Percentiles rank a stretch among this genome's conserved stretches.
Evolutionary conservation across 306 rosid species (phyloP).

Genomic region (Glycine soja): DNA sequence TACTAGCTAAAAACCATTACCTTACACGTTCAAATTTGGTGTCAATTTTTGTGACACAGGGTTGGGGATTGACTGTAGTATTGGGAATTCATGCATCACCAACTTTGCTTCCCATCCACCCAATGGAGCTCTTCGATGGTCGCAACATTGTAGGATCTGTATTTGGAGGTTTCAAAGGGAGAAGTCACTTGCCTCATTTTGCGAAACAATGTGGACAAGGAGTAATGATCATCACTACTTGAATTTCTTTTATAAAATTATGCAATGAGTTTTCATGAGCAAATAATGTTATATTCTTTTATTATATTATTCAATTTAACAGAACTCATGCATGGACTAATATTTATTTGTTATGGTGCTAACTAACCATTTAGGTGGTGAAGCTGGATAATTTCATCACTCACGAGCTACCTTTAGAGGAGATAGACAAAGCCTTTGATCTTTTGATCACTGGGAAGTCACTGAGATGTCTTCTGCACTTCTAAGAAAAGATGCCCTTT

Average conservation of each 20-base stretch:
- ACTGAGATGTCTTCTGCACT: constrained; percentile 69
- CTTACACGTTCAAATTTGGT: background rate
- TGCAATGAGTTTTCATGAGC: background rate
- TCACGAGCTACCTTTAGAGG: constrained; percentile 83
- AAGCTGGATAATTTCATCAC: constrained; percentile 76
- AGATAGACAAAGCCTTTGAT: constrained; percentile 76
- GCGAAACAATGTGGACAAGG: constrained; percentile 71
- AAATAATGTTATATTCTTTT: background rate
- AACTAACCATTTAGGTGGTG: constrained; percentile 57
- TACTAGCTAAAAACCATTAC: background rate
- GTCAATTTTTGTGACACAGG: constrained; percentile 54
- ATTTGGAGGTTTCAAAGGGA: constrained; percentile 91
- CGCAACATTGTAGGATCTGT: constrained; percentile 61
- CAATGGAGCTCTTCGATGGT: constrained; percentile 85
- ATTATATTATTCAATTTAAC: background rate
- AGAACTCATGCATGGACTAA: constrained; percentile 25
- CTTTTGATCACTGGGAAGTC: constrained; percentile 71
- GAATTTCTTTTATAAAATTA: background rate
- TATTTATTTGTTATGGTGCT: constrained; percentile 20
- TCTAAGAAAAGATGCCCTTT: constrained; percentile 40
- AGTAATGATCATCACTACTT: constrained; percentile 49
- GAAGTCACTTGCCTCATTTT: constrained; percentile 70
- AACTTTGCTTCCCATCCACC: constrained; percentile 71
- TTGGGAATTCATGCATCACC: constrained; percentile 77
- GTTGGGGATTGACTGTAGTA: constrained; percentile 81